These are phyloP conservation scores for Rhodotorula sp. DNA, from an alignment of 1,284 basidiomycete genomes.

Conservation along the genomic window DNA sequence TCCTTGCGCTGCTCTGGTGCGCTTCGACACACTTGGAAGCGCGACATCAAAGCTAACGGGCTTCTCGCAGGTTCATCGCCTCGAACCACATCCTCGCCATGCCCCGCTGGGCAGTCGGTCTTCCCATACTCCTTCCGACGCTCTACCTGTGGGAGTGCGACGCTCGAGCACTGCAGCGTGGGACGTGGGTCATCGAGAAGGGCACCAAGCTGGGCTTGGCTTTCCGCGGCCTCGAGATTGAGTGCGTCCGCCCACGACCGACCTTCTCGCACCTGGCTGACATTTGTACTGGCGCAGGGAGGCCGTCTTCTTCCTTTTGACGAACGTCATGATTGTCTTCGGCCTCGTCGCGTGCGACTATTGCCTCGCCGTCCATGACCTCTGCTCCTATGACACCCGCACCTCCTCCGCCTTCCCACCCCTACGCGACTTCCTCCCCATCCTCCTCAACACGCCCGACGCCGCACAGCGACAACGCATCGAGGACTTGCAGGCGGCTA, in stretches of 20 bases:
- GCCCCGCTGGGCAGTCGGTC: slow-evolving; percentile 18
- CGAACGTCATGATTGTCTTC: slow-evolving; percentile 45
- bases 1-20: slow-evolving; percentile 43
- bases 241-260: slow-evolving; percentile 24
- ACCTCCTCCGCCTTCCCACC: slow-evolving; percentile 21
- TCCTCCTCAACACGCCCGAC: slow-evolving; percentile 18
- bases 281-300: slow-evolving; percentile 35
- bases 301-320: slow-evolving; percentile 46
- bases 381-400: slow-evolving; percentile 16
- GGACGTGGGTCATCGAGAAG: slow-evolving; percentile 45
- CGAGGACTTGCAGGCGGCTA: slow-evolving; percentile 32
- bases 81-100: slow-evolving; percentile 36
- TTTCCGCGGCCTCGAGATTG: slow-evolving; percentile 42
- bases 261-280: not conserved
- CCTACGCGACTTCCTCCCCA: slow-evolving; percentile 10
- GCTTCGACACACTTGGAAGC: too few relatives aligned
- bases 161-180: slow-evolving; percentile 42
- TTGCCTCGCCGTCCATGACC: slow-evolving; percentile 30
- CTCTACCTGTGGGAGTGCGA: slow-evolving; percentile 46
- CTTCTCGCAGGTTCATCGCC: slow-evolving; percentile 27
- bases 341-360: slow-evolving; percentile 42
- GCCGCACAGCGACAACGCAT: slow-evolving; percentile 19
- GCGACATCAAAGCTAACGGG: too few relatives aligned
- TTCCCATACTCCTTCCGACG: slow-evolving; percentile 43
- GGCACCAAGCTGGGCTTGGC: slow-evolving; percentile 44